Conservation (phyloP, 1,284 basidiomycete genomes). For the Schizopora paradoxa region DNA sequence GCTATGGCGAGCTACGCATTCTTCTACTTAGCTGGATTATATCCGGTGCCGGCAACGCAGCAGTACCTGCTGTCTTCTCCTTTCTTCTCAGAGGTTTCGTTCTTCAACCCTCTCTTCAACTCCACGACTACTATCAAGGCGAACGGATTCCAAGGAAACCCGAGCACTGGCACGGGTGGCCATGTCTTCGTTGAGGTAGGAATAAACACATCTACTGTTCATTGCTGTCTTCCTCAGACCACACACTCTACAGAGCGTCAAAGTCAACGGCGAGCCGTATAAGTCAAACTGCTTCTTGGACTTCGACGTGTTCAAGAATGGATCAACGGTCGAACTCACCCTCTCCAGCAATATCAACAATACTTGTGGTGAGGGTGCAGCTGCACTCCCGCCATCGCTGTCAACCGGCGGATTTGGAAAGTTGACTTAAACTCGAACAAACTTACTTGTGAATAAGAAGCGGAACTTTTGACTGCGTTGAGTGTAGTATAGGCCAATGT, state of each 20-base stretch:
- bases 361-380: constrained; percentile 41
- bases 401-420: constrained; percentile 50
- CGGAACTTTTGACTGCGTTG: no score
- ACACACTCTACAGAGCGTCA: constrained; percentile 39
- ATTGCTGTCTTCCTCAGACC: neutral
- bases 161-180: constrained; percentile 43
- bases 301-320: constrained; percentile 52
- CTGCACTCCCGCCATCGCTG: constrained; percentile 51
- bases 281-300: constrained; percentile 59
- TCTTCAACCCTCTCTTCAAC: constrained; percentile 52
- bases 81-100: constrained; percentile 53
- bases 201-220: constrained; percentile 2
- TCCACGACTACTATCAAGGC: constrained; percentile 51
- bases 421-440: no score
- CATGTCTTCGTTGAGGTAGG: constrained; percentile 50
- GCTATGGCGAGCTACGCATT: constrained; percentile 67
- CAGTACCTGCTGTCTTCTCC: constrained; percentile 59
- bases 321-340: constrained; percentile 46
- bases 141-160: constrained; percentile 49
- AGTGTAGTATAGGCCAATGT: no score
- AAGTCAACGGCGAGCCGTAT: constrained; percentile 49
- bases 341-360: constrained; percentile 47
- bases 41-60: constrained; percentile 54
- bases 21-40: constrained; percentile 56
- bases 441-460: no score